Percentiles rank a stretch among this genome's conserved stretches.
phyloP scores from a whole-genome alignment of 768 basidiomycete genomes.

The Trametopsis cervina region DNA sequence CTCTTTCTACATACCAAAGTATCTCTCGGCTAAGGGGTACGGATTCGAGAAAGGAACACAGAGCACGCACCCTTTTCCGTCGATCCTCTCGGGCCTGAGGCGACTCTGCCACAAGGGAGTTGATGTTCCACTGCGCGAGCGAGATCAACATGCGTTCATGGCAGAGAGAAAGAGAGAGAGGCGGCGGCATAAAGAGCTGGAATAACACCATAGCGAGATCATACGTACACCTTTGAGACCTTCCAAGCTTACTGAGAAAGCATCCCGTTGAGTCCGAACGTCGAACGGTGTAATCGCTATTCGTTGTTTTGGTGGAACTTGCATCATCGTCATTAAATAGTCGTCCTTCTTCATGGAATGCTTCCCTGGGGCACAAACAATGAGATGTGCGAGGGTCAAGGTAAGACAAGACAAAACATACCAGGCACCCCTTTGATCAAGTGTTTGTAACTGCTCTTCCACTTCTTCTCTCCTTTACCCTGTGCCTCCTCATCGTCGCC shows the following conservation, averaged over 20 bases:
- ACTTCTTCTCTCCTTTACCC: conserved; percentile 59
- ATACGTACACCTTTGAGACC: conserved; percentile 9
- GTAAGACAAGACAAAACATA: conserved; percentile 27
- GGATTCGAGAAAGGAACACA: background rate
- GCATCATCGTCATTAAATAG: conserved; percentile 58
- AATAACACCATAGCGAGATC: background rate
- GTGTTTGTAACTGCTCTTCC: conserved; percentile 71
- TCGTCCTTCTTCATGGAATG: conserved; percentile 79
- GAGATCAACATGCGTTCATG: background rate
- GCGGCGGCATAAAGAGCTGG: background rate
- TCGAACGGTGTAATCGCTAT: conserved; percentile 59
- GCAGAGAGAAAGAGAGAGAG: background rate
- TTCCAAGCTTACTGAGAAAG: conserved; percentile 61
- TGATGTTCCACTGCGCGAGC: conserved; percentile 55
- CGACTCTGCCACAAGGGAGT: conserved; percentile 54
- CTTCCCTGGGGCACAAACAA: conserved; percentile 41
- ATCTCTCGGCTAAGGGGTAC: background rate
- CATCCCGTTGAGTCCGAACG: conserved; percentile 58
- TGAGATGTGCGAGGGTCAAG: conserved; percentile 3
- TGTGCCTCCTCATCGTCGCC: conserved; percentile 44
- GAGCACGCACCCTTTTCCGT: conserved; percentile 59
- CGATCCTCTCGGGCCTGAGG: conserved; percentile 73
- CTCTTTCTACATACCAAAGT: conserved; percentile 47
- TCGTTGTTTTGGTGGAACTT: conserved; percentile 64
- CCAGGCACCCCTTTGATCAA: conserved; percentile 72